phyloP scores from a whole-genome alignment of 192 early-diverging fungal genomes.

The Dissophora globulifera region DNA sequence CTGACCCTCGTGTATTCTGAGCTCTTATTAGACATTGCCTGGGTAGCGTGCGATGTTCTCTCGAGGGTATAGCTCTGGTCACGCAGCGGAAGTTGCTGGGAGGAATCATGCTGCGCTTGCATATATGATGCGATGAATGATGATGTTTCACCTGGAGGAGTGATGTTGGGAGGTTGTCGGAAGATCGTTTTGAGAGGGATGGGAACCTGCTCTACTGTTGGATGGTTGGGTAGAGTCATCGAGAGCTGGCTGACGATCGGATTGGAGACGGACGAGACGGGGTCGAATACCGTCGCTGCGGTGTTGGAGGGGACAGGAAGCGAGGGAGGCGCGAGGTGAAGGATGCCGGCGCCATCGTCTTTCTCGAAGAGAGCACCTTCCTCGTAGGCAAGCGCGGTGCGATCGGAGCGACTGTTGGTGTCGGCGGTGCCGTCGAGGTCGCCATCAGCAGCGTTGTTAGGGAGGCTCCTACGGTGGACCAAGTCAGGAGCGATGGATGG shows the following conservation, averaged over 20 bases:
- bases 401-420: constrained; percentile 2
- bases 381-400: constrained; percentile 1
- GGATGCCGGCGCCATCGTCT: neutral
- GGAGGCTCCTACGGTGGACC: neutral
- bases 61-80: neutral
- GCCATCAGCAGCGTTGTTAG: too few species aligned
- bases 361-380: neutral
- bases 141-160: too few species aligned
- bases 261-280: constrained; percentile 22
- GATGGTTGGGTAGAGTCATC: neutral
- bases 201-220: constrained; percentile 9
- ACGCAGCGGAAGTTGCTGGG: neutral
- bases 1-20: neutral
- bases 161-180: neutral
- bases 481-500: neutral
- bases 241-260: constrained; percentile 32
- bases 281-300: constrained; percentile 16
- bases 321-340: constrained; percentile 10
- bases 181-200: constrained; percentile 27
- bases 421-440: neutral
- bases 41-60: neutral
- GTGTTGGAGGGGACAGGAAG: constrained; percentile 1
- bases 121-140: too few species aligned
- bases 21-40: neutral
- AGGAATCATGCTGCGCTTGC: too few species aligned